A percentile compares a stretch with the other conserved stretches of the same genome.
These are phyloP conservation scores for Colletotrichum sp. DNA, from an alignment of 2,329 filamentous ascomycete species.

Conservation along the genomic window DNA sequence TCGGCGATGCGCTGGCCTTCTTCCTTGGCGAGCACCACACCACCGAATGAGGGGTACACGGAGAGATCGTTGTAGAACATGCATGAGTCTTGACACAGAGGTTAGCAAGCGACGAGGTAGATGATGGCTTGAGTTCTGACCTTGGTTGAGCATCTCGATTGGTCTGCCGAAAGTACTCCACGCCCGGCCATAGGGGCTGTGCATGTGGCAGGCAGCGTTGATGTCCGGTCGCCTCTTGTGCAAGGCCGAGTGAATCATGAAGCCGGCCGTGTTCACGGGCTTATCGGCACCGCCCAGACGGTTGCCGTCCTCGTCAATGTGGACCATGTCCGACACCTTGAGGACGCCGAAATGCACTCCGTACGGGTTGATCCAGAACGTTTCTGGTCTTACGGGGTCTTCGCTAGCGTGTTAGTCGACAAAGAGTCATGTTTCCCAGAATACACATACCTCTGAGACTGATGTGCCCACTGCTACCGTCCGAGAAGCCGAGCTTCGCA, in stretches of 20 bases:
- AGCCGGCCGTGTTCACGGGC: conserved; percentile 71
- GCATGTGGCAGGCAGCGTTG: conserved; percentile 70
- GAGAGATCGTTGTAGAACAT: conserved; percentile 68
- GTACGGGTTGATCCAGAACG: conserved; percentile 59
- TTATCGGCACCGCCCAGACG: conserved; percentile 63
- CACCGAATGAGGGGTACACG: conserved; percentile 62
- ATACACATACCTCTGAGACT: conserved; percentile 33
- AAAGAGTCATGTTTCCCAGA: accelerated
- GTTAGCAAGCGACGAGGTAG: not conserved
- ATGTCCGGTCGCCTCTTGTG: conserved; percentile 68
- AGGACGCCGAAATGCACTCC: conserved; percentile 70
- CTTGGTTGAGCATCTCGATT: conserved; percentile 71
- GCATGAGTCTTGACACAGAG: conserved; percentile 50
- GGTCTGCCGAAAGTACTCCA: conserved; percentile 68
- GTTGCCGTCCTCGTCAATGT: conserved; percentile 63
- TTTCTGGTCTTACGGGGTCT: conserved; percentile 37
- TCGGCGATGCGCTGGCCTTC: conserved; percentile 68
- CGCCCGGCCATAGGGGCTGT: conserved; percentile 67
- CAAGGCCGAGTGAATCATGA: conserved; percentile 70
- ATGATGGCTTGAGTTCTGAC: not conserved
- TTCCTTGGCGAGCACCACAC: conserved; percentile 59
- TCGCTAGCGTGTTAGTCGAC: not conserved
- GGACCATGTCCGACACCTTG: conserved; percentile 70
- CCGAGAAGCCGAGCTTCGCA: conserved; percentile 48
- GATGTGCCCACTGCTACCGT: conserved; percentile 53